Evolutionary conservation across 2,329 filamentous ascomycete species (phyloP).

Genomic region (Chrysosporium keratinophilum): DNA sequence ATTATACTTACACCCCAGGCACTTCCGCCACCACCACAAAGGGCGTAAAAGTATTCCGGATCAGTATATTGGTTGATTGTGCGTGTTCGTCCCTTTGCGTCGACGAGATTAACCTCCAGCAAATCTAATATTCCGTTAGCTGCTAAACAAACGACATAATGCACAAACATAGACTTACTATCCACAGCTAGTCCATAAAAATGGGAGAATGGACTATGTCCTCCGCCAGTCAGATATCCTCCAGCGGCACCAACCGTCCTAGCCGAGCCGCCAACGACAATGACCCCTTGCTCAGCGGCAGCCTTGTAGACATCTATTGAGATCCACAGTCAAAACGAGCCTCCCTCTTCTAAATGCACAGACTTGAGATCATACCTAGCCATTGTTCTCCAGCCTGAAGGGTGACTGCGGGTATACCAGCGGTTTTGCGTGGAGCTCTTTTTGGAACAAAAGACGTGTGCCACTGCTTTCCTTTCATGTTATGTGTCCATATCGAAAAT

Average conservation of each 20-base stretch:
- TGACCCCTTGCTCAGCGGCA: constrained; percentile 19
- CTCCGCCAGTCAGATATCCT: constrained; percentile 23
- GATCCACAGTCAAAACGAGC: not conserved
- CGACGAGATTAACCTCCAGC: constrained; percentile 20
- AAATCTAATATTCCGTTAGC: constrained; percentile 15
- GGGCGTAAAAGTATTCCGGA: constrained; percentile 22
- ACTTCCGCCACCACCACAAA: constrained; percentile 22
- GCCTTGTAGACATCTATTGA: constrained; percentile 20
- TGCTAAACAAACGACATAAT: not conserved
- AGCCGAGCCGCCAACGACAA: constrained; percentile 21
- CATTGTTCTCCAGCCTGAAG: constrained; percentile 23
- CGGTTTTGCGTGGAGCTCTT: constrained; percentile 15
- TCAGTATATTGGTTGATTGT: constrained; percentile 22
- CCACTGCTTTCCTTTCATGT: constrained; percentile 22
- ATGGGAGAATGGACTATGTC: constrained; percentile 22
- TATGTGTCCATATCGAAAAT: constrained; percentile 25
- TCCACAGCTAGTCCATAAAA: constrained; percentile 23
- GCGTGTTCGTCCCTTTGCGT: constrained; percentile 16
- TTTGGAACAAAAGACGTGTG: constrained; percentile 19
- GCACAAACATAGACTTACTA: constrained; percentile 15
- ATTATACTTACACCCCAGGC: constrained; percentile 20
- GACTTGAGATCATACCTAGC: constrained; percentile 15
- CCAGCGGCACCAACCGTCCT: constrained; percentile 23
- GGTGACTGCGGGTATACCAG: constrained; percentile 21
- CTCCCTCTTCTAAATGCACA: not conserved